These are phyloP conservation scores for Pseudoperonospora humuli DNA, from an alignment of 352 stramenopile species.

Conservation along the genomic window DNA sequence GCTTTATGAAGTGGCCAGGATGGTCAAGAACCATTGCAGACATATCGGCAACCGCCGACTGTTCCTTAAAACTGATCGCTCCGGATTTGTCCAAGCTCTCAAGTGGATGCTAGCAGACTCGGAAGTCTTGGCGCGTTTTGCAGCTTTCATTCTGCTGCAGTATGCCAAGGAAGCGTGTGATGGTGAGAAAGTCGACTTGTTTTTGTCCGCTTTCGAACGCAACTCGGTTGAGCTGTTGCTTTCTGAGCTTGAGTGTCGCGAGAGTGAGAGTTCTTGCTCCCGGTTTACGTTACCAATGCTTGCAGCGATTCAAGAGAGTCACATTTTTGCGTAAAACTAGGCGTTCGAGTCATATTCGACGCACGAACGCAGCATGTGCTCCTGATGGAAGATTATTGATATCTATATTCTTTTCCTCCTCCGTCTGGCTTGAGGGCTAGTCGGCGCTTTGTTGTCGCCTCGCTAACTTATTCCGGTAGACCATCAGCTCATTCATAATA, in stretches of 20 bases:
- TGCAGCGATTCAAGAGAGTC: constrained; percentile 47
- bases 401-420: too few species aligned
- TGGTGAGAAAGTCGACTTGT: constrained; percentile 29
- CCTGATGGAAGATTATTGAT: constrained; percentile 2
- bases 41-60: constrained; percentile 62
- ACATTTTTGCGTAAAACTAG: constrained; percentile 38
- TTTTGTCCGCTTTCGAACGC: constrained; percentile 49
- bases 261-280: constrained; percentile 18
- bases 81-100: constrained; percentile 39
- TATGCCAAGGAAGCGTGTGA: constrained; percentile 37
- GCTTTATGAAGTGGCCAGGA: constrained; percentile 54
- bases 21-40: constrained; percentile 62
- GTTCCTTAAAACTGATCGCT: constrained; percentile 37
- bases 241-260: constrained; percentile 26
- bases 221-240: constrained; percentile 50
- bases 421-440: too few species aligned
- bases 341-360: not conserved
- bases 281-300: constrained; percentile 50
- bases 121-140: constrained; percentile 51
- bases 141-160: constrained; percentile 57
- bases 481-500: too few species aligned
- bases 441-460: too few species aligned
- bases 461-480: too few species aligned
- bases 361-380: constrained; percentile 1
- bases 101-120: constrained; percentile 60